Evolutionary conservation across 495 filamentous ascomycete genomes (phyloP).

Genomic region (Neurospora tetraspora): DNA sequence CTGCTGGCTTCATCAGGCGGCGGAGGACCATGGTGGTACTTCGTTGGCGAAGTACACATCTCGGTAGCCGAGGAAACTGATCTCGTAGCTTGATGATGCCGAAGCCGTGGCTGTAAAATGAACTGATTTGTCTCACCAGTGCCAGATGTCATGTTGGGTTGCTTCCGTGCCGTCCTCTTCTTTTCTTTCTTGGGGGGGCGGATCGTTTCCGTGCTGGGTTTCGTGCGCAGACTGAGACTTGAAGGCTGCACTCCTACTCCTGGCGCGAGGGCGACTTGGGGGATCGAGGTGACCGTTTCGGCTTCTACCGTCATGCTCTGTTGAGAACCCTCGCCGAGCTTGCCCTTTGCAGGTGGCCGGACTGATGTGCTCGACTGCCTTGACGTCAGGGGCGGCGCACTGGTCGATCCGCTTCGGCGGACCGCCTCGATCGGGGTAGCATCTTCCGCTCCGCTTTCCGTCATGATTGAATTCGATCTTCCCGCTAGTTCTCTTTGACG

Average conservation of each 20-base stretch:
- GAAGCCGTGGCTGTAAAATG: slow-evolving; percentile 11
- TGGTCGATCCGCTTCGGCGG: slow-evolving; percentile 22
- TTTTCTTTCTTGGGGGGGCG: slow-evolving; percentile 87
- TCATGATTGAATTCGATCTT: slow-evolving; percentile 25
- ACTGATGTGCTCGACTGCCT: slow-evolving; percentile 35
- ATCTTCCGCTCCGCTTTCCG: slow-evolving; percentile 50
- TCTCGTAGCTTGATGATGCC: slow-evolving; percentile 28
- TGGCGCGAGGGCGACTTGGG: slow-evolving; percentile 71
- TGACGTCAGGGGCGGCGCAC: slow-evolving; percentile 30
- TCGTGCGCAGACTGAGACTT: slow-evolving; percentile 68
- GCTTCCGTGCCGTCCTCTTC: slow-evolving; percentile 65
- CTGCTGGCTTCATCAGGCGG: slow-evolving; percentile 14
- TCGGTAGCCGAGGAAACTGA: slow-evolving; percentile 23
- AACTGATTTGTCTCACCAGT: slow-evolving; percentile 51
- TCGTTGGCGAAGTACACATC: slow-evolving; percentile 20
- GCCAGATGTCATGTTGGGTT: slow-evolving; percentile 56
- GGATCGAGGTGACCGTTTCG: slow-evolving; percentile 86
- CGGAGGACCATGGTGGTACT: slow-evolving; percentile 31
- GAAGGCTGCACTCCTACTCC: slow-evolving; percentile 53
- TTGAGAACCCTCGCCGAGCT: slow-evolving; percentile 60
- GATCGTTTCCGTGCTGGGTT: slow-evolving; percentile 87
- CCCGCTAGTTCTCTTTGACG: slow-evolving; percentile 22
- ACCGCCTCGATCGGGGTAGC: slow-evolving; percentile 16
- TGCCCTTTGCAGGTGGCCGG: slow-evolving; percentile 41
- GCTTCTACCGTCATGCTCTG: slow-evolving; percentile 98